Evolutionary conservation across 2,329 filamentous ascomycete species (phyloP), one percentile per base, ranked within the genome.

Genomic region (Colletotrichum eleusines): DNA sequence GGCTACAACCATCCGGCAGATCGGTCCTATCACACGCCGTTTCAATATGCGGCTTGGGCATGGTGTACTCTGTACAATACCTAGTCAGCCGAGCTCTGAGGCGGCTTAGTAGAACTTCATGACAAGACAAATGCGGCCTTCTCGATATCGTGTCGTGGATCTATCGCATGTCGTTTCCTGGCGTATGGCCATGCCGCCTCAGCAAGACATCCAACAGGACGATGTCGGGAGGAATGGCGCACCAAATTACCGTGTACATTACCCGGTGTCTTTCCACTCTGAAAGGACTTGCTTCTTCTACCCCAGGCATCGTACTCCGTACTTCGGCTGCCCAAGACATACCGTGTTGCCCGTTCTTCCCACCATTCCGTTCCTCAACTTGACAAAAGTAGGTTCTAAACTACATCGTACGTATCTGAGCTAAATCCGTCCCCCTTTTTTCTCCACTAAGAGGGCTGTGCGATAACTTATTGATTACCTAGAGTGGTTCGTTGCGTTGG

Each of bases 381-480:
- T 67, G 63, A 62, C 57, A 51, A 62, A 61, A 70, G 62, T 33
- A 66, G 60, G 35, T 55, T 33, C 28, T 54, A 42, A 2, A 11
- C 2, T 35, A 35, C 35, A 35, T 11, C 7, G 3, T 20, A n/a
- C 35, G 40, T 66, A 66, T 67, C 63, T 62, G 68, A 62, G 68
- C 68, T 61, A 62, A 58, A 62, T 70, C 18, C 44, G 63, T 67
- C 68, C 33, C 42, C 33, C 40, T 50, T 33, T 31, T 48, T 67
- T 70, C 63, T 28, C 68, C 68, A 70, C 68, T 57, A 26, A 50
- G 33, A 42, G 57, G 68, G 68, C 68, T 70, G 68, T 70, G 68
- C 63, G 63, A 67, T 50, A 18, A 57, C n/a, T 61, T 70, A 67
- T 70, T 62, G 63, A 61, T 26, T 51, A n/a, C n/a, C n/a, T n/a